These are phyloP conservation scores for Trametes cinnabarina DNA, from an alignment of 768 basidiomycete genomes.

Conservation along the genomic window DNA sequence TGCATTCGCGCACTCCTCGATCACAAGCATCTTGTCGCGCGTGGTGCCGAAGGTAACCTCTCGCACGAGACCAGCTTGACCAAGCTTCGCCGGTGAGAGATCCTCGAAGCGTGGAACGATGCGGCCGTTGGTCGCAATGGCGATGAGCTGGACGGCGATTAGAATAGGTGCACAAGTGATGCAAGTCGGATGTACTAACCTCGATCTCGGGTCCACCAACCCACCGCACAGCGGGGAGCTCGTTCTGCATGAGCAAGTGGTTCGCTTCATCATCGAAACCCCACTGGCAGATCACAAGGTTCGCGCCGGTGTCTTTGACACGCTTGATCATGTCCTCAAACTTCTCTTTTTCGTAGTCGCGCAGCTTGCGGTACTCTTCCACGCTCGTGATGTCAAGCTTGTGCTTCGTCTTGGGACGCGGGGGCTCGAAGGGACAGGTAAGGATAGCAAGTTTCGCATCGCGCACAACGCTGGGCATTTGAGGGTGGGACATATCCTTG, in stretches of 20 bases:
- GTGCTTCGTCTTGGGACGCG: conserved; percentile 98
- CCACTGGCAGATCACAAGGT: conserved; percentile 99
- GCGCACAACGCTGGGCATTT: conserved; percentile 87
- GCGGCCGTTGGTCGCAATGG: conserved; percentile 96
- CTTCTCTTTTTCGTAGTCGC: conserved; percentile 94
- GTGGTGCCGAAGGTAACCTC: conserved; percentile 97
- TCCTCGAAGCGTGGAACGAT: conserved; percentile 99
- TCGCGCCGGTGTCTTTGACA: conserved; percentile 96
- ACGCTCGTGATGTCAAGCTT: conserved; percentile 96
- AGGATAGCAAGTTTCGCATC: conserved; percentile 95
- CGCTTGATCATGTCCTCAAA: conserved; percentile 95
- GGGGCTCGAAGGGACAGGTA: conserved; percentile 98
- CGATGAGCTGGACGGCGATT: conserved; percentile 67
- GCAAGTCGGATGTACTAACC: conserved; percentile 41
- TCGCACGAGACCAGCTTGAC: conserved; percentile 88
- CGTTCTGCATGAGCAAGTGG: conserved; percentile 96
- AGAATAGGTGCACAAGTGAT: not conserved
- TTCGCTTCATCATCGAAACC: conserved; percentile 99
- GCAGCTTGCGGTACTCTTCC: conserved; percentile 93
- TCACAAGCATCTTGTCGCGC: conserved; percentile 98
- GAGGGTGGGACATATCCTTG: conserved; percentile 99
- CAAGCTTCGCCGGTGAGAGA: conserved; percentile 85
- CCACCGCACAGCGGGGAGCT: conserved; percentile 96
- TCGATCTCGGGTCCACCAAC: conserved; percentile 99
- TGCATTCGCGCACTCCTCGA: conserved; percentile 97